Base-by-base conservation (phyloP, 139 green algal genomes). In the Micractinium conductrix region DNA sequence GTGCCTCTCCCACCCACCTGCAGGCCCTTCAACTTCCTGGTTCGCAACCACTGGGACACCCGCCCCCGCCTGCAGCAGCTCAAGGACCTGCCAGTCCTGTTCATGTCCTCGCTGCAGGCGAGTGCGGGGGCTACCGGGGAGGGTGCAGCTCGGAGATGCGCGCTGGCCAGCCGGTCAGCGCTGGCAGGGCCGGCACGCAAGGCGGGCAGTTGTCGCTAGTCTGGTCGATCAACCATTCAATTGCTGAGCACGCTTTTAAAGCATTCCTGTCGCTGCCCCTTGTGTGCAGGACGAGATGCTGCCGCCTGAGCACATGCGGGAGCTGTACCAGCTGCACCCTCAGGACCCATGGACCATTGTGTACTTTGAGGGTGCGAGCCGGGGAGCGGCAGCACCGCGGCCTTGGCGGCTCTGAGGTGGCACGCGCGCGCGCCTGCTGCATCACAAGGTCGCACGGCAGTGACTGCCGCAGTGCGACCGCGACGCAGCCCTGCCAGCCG, bases 11-110 rank as follows among this genome's bases (percentile, higher is more conserved):
- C 28, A 9, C 37, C 10, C 22, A 0, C 67, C 17, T 37, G 30
- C 81, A 87, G 85, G 71, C 69, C 44, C 21, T 83, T 43, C 82
- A 99, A 99, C 88, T 97, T 89, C 37, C 86, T 99, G 58, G 89
- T 99, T 22, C 92, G 94, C 69, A 97, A 96, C 82, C 96, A 94
- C 87, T 98, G 96, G 96, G 42, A 82, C 44, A 98, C 91, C 78
- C 44, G 89, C 5, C 43, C 86, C 33, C 67, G 83, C 4, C 91
- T 98, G 3, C 5, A 62, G 16, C 67, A 82, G 21, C 81, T 96
- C 28, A 85, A 70, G 7, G 21, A 86, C 65, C 33, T 92, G 68
- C 94, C 93, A 2, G 65, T 96, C 67, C 88, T 97, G 26, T 88
- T 98, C 68, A 76, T 97, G 60, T 93, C 93, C 9, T 95, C 95